Conservation (phyloP, 2,329 filamentous ascomycete genomes). For the Aphanocladium album region DNA sequence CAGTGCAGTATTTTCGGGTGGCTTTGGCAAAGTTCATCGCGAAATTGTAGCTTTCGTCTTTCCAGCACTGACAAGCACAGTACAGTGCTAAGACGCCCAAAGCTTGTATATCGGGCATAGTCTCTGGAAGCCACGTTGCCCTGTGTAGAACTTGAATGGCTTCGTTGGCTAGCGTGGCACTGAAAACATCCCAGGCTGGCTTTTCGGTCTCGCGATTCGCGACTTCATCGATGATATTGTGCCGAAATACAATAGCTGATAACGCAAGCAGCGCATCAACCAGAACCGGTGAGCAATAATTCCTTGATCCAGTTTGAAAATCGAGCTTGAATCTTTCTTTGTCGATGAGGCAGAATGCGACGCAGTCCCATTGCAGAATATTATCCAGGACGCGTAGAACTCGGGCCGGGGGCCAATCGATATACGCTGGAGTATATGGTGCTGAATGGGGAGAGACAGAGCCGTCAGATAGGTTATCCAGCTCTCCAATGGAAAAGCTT, state of each 20-base stretch:
- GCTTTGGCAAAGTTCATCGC: conserved; percentile 1
- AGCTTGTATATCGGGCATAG: not conserved
- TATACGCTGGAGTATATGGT: not conserved
- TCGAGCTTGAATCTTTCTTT: not conserved
- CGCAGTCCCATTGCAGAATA: conserved; percentile 4
- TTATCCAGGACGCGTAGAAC: not conserved
- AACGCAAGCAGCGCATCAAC: conserved; percentile 2
- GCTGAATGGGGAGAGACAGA: not conserved
- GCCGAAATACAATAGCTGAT: not conserved
- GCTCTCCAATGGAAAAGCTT: not conserved
- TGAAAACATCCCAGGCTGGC: not conserved
- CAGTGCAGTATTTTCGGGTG: not conserved
- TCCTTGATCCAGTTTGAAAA: not conserved
- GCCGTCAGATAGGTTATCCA: not conserved
- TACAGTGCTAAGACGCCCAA: conserved; percentile 2
- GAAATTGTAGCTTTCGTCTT: not conserved
- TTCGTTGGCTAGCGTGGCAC: not conserved
- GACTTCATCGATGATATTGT: not conserved
- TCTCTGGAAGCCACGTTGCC: not conserved
- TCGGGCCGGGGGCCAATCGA: not conserved
- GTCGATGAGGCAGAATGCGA: not conserved
- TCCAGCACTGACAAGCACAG: not conserved
- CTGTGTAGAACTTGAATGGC: not conserved
- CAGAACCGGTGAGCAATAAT: not conserved
- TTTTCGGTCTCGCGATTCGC: not conserved